phyloP scores from a whole-genome alignment of 352 stramenopile genomes.

The Chrysophaeum taylorii region DNA sequence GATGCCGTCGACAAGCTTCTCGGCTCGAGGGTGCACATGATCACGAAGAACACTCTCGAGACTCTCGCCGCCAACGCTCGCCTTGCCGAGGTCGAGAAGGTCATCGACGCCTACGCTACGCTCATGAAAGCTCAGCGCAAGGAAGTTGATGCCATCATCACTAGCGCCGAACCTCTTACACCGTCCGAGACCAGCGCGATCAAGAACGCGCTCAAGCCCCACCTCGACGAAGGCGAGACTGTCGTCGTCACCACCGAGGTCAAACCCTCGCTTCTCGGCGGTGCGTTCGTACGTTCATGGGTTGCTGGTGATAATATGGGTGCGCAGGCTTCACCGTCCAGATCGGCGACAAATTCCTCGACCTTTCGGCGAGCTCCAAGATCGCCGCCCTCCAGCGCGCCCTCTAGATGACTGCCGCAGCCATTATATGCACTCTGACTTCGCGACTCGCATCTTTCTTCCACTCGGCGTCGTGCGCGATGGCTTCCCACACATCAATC shows the following conservation, averaged over 20 bases:
- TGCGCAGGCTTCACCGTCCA: slow-evolving; percentile 76
- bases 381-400: slow-evolving; percentile 72
- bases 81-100: slow-evolving; percentile 54
- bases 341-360: slow-evolving; percentile 80
- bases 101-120: slow-evolving; percentile 66
- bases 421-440: too few relatives aligned
- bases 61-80: slow-evolving; percentile 71
- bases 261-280: slow-evolving; percentile 67
- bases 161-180: slow-evolving; percentile 35
- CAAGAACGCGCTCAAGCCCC: slow-evolving; percentile 69
- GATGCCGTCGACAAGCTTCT: slow-evolving; percentile 72
- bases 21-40: slow-evolving; percentile 70
- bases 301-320: too few relatives aligned
- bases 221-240: slow-evolving; percentile 64
- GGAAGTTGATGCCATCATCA: slow-evolving; percentile 74
- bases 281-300: too few relatives aligned
- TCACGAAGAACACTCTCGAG: slow-evolving; percentile 66
- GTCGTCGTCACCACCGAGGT: slow-evolving; percentile 64
- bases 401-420: too few relatives aligned
- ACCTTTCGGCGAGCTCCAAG: slow-evolving; percentile 71
- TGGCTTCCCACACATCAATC: too few relatives aligned
- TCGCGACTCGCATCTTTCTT: too few relatives aligned
- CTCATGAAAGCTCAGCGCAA: slow-evolving; percentile 70
- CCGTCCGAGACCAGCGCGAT: slow-evolving; percentile 54
- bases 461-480: too few relatives aligned